Evolutionary conservation across 306 rosid genomes (phyloP), one percentile per base, ranked within the genome.

Genomic region (Pueraria montana): DNA sequence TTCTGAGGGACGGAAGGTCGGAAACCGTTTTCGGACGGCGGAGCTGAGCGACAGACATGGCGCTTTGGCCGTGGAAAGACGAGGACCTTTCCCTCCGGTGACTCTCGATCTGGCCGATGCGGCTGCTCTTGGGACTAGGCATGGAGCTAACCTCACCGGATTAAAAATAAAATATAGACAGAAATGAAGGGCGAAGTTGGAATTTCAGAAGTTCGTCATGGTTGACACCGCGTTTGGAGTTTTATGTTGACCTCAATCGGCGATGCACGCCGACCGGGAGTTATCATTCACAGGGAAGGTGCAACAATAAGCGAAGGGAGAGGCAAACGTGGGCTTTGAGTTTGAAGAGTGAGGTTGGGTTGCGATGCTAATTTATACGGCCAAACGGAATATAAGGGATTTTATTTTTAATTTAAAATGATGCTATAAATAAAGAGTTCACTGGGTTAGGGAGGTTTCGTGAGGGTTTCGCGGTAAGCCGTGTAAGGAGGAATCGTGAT

Each of bases 21-120:
- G 98, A 88, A 67, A 88, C 77, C 11, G 98, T 94, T 62, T 80
- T 94, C 20, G 95, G 99, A 59, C 99, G 91, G 26, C 92, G 90
- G 26, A 96, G 82, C 74, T 84, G 75, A 9, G 78, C 20, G 5
- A 65, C 26, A 12, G 81, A 0, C 30, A 17, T n/a, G 53, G 58
- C 16, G 76, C 10, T 24, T 1, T 49, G 50, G 12, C 93, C 89
- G 81, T 91, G 90, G 62, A 88, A 93, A 21, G 98, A 96, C 24
- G 97, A 86, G 7, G 98, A 86, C 4, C 81, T 90, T 49, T 77
- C 87, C 75, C 84, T 86, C 67, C 94, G 90, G 40, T 71, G 83
- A 82, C 30, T 80, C 32, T 90, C 97, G 30, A 17, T 74, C 18
- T 13, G 77, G n/a, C 43, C 83, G 69, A 78, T 87, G 71, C 87